Conservation (phyloP, 2,329 filamentous ascomycete genomes). For the Blastomyces gilchristii region DNA sequence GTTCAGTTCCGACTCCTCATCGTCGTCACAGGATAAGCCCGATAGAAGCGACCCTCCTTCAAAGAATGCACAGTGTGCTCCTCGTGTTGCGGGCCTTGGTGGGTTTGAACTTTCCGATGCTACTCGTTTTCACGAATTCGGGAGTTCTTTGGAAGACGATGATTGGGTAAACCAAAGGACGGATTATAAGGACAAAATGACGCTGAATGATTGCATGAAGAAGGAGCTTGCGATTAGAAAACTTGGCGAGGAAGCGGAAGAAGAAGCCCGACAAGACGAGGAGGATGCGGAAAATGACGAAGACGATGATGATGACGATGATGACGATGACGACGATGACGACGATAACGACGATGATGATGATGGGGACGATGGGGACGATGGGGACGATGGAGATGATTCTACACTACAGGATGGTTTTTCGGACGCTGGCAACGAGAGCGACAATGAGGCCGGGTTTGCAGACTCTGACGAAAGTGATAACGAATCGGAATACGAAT, state of each 20-base stretch:
- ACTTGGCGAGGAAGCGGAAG: conserved; percentile 79
- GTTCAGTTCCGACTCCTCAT: conserved; percentile 13
- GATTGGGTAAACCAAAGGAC: conserved; percentile 76
- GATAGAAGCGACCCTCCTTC: background rate
- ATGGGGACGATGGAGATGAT: conserved; percentile 53
- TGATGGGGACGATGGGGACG: conserved; percentile 49
- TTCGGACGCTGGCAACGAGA: conserved; percentile 60
- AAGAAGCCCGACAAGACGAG: conserved; percentile 68
- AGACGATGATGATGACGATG: conserved; percentile 47
- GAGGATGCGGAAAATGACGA: conserved; percentile 58
- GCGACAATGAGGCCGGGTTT: conserved; percentile 65
- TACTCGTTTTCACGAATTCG: conserved; percentile 75
- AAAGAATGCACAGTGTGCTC: conserved; percentile 21
- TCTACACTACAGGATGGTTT: conserved; percentile 36
- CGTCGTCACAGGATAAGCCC: conserved; percentile 10
- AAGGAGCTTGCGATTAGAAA: conserved; percentile 85
- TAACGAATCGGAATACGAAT: conserved; percentile 52
- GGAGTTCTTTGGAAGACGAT: conserved; percentile 69
- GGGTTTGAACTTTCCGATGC: conserved; percentile 35
- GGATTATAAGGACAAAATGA: conserved; percentile 59
- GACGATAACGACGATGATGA: conserved; percentile 31
- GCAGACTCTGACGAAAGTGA: conserved; percentile 60
- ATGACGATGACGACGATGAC: conserved; percentile 49
- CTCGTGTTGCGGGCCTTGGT: conserved; percentile 28
- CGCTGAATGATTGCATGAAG: conserved; percentile 76